These are phyloP conservation scores for Petunia secreta DNA, from an alignment of 257 asterid species.

Conservation along the genomic window DNA sequence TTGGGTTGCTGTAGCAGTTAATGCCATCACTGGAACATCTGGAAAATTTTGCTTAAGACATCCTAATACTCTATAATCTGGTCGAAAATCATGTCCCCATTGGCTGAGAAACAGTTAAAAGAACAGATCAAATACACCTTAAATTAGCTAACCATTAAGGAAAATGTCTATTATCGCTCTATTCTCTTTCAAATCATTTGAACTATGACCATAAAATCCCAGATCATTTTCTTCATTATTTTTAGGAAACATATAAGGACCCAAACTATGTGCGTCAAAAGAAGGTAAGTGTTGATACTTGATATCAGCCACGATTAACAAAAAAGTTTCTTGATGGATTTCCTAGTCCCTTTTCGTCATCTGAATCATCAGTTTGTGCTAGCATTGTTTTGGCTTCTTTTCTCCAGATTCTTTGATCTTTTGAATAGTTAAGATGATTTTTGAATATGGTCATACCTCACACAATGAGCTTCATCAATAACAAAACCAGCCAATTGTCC, in stretches of 20 bases:
- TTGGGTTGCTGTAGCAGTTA: slow-evolving; percentile 96
- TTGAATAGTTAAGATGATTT: slow-evolving; percentile 18
- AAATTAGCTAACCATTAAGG: neutral
- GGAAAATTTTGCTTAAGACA: slow-evolving; percentile 96
- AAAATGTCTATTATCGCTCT: neutral
- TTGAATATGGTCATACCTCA: slow-evolving; percentile 57
- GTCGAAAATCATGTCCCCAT: slow-evolving; percentile 99
- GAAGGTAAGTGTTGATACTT: neutral
- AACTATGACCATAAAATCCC: too few relatives aligned
- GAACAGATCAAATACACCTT: slow-evolving; percentile 12
- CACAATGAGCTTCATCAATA: slow-evolving; percentile 98
- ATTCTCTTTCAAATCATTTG: neutral
- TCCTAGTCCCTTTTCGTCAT: neutral
- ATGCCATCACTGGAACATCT: slow-evolving; percentile 86
- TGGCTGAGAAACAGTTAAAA: slow-evolving; percentile 63
- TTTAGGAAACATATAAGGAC: neutral
- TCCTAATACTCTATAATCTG: slow-evolving; percentile 88
- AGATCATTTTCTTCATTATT: too few relatives aligned
- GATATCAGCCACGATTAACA: neutral
- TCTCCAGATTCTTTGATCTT: neutral
- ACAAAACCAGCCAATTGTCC: slow-evolving; percentile 90
- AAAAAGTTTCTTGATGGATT: slow-evolving; percentile 7
- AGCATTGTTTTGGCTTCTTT: neutral
- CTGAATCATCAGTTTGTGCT: neutral
- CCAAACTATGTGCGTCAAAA: neutral